Base-by-base conservation (phyloP, 148 eudicot species). In the Drosera capensis region DNA sequence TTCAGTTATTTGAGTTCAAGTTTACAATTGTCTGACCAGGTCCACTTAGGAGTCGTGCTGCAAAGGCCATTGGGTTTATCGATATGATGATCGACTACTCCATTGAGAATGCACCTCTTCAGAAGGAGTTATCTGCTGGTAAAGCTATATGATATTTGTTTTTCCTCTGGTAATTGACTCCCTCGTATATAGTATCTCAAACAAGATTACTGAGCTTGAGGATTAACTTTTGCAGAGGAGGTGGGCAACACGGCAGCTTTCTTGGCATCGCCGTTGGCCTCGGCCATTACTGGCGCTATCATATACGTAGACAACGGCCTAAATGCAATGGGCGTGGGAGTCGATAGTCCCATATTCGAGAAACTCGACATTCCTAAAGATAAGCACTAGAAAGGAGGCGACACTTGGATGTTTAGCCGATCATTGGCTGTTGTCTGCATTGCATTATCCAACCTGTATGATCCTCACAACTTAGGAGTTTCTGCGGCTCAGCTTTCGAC, bases 81-180 rank as follows among this genome's bases (percentile, higher is more conserved):
- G 96, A 77, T 49, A 83, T 73, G 71, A 88, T 88, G 94, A 88
- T 88, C n/a, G 92, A 88, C 53, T 88, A 88, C 56, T 88, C 96
- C 7, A 25, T 71, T 18, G 80, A 64, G 20, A 87, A 87, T 43
- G 90, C 96, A 28, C 96, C 96, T 14, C 63, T 87, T 42, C 94
- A 83, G 58, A 87, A 83, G 58, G 96, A 83, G 64, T 58, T 87
- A 19, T 72, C 90, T 18, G 90, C 94, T 53, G 96, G 96, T 87
- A 46, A 65, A 52, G n/a, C 57, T 45, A 47, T 24, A 8, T 43
- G 13, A 31, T 13, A 22, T 28, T 19, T 20, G n/a, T 20, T 14
- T 18, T 30, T 31, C 25, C 9, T 25, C 38, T 4, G 38, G 11
- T 34, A 9, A 11, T 11, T 2, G 11, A 9, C 38, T 1, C 14